A percentile compares a stretch with the other conserved stretches of the same genome.
phyloP scores from a whole-genome alignment of 257 asterid species.

The Salvia splendens region DNA sequence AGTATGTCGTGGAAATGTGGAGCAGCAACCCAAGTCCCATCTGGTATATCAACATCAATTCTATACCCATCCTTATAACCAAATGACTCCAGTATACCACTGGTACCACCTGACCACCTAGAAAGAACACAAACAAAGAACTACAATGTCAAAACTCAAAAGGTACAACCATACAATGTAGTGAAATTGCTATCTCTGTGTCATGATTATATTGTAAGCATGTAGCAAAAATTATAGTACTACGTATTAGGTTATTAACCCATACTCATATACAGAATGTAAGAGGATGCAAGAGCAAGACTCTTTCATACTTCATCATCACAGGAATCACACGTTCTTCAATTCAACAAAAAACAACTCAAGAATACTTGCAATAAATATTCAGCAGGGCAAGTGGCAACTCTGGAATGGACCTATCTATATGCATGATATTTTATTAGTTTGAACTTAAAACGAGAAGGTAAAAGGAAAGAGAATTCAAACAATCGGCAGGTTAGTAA shows the following conservation, averaged over 20 bases:
- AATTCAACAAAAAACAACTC: too few species aligned
- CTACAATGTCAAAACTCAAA: slow-evolving; percentile 25
- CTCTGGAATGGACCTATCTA: slow-evolving; percentile 9
- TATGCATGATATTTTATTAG: background rate
- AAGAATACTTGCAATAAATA: background rate
- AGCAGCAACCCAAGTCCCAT: slow-evolving; percentile 86
- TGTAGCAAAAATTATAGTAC: background rate
- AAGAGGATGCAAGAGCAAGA: slow-evolving; percentile 11
- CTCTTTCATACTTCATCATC: slow-evolving; percentile 1
- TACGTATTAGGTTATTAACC: too few species aligned
- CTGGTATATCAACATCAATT: slow-evolving; percentile 88
- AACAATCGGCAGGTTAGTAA: too few species aligned
- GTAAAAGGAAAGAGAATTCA: background rate
- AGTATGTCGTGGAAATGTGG: slow-evolving; percentile 74
- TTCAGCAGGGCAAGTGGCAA: background rate
- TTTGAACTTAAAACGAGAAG: background rate
- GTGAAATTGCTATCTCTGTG: slow-evolving; percentile 3
- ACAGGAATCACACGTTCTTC: slow-evolving; percentile 5
- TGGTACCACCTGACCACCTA: slow-evolving; percentile 76
- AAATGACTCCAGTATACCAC: slow-evolving; percentile 75
- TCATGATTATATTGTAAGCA: background rate
- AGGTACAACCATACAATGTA: background rate
- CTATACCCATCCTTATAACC: slow-evolving; percentile 92
- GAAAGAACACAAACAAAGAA: slow-evolving; percentile 21
- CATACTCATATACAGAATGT: slow-evolving; percentile 16